Conservation (phyloP, 2,329 filamentous ascomycete genomes). For the Aspergillus pseudoterreus region DNA sequence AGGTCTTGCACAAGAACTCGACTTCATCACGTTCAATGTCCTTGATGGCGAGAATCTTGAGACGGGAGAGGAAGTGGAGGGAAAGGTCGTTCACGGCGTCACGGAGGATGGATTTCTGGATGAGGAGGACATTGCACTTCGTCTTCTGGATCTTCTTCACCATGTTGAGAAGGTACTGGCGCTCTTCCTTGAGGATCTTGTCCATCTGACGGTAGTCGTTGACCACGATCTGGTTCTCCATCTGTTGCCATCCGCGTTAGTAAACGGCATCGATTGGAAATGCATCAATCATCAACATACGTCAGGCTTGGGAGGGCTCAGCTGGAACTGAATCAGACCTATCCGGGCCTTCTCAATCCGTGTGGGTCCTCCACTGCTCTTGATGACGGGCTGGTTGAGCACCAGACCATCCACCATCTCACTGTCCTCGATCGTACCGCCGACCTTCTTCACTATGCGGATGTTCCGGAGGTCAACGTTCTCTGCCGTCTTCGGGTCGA, state of each 20-base stretch:
- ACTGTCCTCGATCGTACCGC: conserved; percentile 96
- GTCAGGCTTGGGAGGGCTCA: conserved; percentile 96
- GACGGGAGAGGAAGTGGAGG: conserved; percentile 94
- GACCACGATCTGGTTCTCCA: conserved; percentile 99
- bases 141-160: conserved; percentile 99
- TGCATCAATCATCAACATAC: conserved; percentile 48
- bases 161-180: conserved; percentile 95
- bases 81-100: conserved; percentile 98
- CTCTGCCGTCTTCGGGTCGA: conserved; percentile 90
- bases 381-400: conserved; percentile 86
- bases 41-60: conserved; percentile 93
- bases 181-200: conserved; percentile 99
- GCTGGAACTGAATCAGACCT: conserved; percentile 96
- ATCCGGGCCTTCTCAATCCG: conserved; percentile 98
- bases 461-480: conserved; percentile 98
- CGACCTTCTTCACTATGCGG: conserved; percentile 93
- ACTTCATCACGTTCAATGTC: conserved; percentile 98
- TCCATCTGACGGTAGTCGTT: conserved; percentile 99
- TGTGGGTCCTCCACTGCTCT: conserved; percentile 84
- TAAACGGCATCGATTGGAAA: not conserved
- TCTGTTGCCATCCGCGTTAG: conserved; percentile 53
- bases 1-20: conserved; percentile 98
- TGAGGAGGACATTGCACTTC: conserved; percentile 97
- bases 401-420: conserved; percentile 95
- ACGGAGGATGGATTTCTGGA: conserved; percentile 96